Percentiles rank a stretch among this genome's conserved stretches.
Conservation (phyloP, 2,329 filamentous ascomycete genomes). For the Leptographium procerum region DNA sequence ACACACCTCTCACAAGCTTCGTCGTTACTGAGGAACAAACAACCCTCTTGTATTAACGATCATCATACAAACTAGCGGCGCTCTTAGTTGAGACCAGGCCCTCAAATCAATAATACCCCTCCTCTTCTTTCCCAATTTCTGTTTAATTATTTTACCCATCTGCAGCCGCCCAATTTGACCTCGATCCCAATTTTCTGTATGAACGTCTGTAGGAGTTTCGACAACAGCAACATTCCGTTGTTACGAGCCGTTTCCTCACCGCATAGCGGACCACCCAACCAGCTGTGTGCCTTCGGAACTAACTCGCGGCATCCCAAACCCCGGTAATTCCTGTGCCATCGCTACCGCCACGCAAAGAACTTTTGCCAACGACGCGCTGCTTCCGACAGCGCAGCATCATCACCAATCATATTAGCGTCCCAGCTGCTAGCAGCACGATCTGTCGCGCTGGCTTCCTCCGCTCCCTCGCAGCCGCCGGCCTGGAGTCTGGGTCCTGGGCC, state of each 20-base stretch:
- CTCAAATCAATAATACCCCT: too few relatives aligned
- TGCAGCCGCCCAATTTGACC: background rate
- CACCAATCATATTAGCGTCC: background rate
- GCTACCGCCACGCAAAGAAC: background rate
- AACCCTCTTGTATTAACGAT: slow-evolving; percentile 1
- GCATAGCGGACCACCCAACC: too few relatives aligned
- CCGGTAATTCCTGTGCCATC: slow-evolving; percentile 2
- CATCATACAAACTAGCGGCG: slow-evolving; percentile 1
- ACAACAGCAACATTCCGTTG: background rate
- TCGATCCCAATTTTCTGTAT: background rate
- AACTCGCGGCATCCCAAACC: background rate
- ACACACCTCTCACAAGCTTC: slow-evolving; percentile 9
- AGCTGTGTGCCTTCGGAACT: background rate
- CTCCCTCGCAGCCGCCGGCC: slow-evolving; percentile 11
- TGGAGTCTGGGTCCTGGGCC: slow-evolving; percentile 12
- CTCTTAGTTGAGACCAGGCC: background rate
- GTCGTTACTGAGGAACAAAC: background rate
- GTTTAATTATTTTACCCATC: background rate
- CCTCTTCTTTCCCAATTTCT: background rate
- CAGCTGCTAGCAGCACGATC: slow-evolving; percentile 8
- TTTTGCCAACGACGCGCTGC: slow-evolving; percentile 1
- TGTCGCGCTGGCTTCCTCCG: slow-evolving; percentile 14
- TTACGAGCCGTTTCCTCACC: too few relatives aligned
- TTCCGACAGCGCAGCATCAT: background rate
- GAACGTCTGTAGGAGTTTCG: background rate